These are phyloP conservation scores for Beauveria scarabaeidicola DNA, from an alignment of 2,329 filamentous ascomycete genomes.

Conservation along the genomic window DNA sequence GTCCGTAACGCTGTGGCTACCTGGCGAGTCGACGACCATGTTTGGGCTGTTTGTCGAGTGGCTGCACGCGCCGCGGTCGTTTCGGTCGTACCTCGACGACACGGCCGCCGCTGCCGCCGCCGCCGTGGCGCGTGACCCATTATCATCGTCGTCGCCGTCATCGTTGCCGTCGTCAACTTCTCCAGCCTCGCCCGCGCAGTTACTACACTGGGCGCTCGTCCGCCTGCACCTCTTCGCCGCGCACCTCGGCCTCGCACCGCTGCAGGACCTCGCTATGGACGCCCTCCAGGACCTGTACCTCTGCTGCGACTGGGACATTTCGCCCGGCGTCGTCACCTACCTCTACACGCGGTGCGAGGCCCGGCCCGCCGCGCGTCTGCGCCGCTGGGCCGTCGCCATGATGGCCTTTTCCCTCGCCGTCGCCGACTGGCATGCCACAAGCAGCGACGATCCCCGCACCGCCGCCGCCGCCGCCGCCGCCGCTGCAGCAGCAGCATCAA, in stretches of 20 bases:
- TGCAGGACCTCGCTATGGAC: conserved; percentile 52
- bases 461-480: conserved; percentile 17
- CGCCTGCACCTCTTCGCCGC: conserved; percentile 50
- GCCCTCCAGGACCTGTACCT: conserved; percentile 52
- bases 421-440: conserved; percentile 18
- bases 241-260: conserved; percentile 36
- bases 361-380: conserved; percentile 40
- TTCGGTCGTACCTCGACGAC: conserved; percentile 35
- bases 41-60: conserved; percentile 46
- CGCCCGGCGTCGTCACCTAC: conserved; percentile 40
- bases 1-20: conserved; percentile 30
- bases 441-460: neutral
- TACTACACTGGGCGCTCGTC: conserved; percentile 48
- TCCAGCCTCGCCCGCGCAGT: conserved; percentile 20
- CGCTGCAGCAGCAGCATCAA: conserved; percentile 15
- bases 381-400: conserved; percentile 54
- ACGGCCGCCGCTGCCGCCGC: conserved; percentile 20
- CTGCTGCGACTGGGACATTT: conserved; percentile 49
- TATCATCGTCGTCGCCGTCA: too few species aligned
- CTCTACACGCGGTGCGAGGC: conserved; percentile 47
- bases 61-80: conserved; percentile 37
- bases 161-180: too few species aligned
- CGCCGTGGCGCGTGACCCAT: too few species aligned
- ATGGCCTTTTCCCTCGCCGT: conserved; percentile 44
- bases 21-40: conserved; percentile 41